Evolutionary conservation across 2,329 filamentous ascomycete species (phyloP).

Genomic region (Fusarium equiseti): DNA sequence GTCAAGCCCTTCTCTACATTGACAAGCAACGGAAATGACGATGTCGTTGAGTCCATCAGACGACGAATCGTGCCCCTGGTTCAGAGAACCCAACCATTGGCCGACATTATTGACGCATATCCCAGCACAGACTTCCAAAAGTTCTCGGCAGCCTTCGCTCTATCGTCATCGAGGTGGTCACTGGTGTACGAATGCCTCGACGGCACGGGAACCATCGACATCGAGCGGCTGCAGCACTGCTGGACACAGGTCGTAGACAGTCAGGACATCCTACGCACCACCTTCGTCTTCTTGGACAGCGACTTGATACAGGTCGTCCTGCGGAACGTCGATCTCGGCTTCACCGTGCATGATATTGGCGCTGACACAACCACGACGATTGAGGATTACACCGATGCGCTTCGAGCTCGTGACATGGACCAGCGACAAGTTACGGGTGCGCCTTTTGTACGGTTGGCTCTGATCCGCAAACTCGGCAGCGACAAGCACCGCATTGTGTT

Average conservation of each 20-base stretch:
- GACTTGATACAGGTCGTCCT: constrained; percentile 15
- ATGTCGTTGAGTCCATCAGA: constrained; percentile 9
- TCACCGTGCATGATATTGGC: constrained; percentile 7
- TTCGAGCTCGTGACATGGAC: constrained; percentile 15
- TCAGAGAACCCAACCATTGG: constrained; percentile 10
- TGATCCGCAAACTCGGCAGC: constrained; percentile 17
- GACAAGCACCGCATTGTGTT: constrained; percentile 16
- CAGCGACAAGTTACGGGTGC: constrained; percentile 11
- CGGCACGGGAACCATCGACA: constrained; percentile 9
- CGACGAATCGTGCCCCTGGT: constrained; percentile 2
- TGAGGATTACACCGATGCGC: constrained; percentile 16
- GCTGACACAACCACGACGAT: constrained; percentile 9
- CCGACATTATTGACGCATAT: constrained; percentile 11
- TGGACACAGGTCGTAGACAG: constrained; percentile 11
- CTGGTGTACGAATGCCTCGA: constrained; percentile 15
- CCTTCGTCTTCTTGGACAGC: constrained; percentile 10
- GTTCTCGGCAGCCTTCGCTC: constrained; percentile 14
- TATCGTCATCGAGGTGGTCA: constrained; percentile 15
- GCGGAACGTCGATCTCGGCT: constrained; percentile 13
- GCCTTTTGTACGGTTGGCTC: constrained; percentile 12
- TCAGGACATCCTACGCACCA: constrained; percentile 16
- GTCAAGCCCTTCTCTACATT: constrained; percentile 12
- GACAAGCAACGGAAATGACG: constrained; percentile 10
- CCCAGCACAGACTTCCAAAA: constrained; percentile 14
- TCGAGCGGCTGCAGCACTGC: constrained; percentile 11